A percentile compares a stretch with the other conserved stretches of the same genome.
Conservation (phyloP, 441 rosid genomes). For the Melastoma candidum region DNA sequence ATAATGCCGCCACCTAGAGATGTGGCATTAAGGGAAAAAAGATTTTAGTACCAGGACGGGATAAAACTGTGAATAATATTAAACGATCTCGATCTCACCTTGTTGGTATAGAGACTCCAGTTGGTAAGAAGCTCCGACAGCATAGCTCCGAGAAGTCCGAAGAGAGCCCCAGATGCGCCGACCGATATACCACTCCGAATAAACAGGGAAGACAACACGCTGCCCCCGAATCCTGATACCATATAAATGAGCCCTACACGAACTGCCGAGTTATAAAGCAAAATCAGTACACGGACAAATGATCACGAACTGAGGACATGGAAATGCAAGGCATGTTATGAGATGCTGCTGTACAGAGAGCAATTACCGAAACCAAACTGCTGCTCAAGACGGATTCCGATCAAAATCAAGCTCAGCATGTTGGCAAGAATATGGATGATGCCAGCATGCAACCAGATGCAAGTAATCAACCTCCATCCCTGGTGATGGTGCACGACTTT, state of each 20-base stretch:
- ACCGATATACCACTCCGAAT: conserved; percentile 37
- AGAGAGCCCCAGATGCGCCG: conserved; percentile 69
- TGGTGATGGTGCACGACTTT: conserved; percentile 22
- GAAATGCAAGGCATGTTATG: too few species aligned
- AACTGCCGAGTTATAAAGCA: conserved; percentile 24
- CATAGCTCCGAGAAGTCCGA: conserved; percentile 68
- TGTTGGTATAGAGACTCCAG: conserved; percentile 53
- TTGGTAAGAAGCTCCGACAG: conserved; percentile 57
- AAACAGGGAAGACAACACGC: conserved; percentile 42
- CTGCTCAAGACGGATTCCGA: conserved; percentile 10
- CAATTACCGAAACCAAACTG: conserved; percentile 9
- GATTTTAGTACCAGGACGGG: neutral
- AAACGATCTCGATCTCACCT: conserved; percentile 21
- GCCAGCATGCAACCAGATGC: conserved; percentile 10
- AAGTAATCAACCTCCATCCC: conserved; percentile 10
- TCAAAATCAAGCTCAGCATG: conserved; percentile 8
- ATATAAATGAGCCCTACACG: conserved; percentile 39
- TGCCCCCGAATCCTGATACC: conserved; percentile 48
- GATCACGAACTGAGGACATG: too few species aligned
- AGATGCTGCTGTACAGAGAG: neutral
- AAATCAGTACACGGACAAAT: neutral
- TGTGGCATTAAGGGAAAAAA: neutral
- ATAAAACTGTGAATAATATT: neutral
- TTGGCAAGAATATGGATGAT: conserved; percentile 2
- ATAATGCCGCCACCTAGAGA: conserved; percentile 31